phyloP scores from a whole-genome alignment of 1,284 basidiomycete genomes.

The Apiotrichum siamense region DNA sequence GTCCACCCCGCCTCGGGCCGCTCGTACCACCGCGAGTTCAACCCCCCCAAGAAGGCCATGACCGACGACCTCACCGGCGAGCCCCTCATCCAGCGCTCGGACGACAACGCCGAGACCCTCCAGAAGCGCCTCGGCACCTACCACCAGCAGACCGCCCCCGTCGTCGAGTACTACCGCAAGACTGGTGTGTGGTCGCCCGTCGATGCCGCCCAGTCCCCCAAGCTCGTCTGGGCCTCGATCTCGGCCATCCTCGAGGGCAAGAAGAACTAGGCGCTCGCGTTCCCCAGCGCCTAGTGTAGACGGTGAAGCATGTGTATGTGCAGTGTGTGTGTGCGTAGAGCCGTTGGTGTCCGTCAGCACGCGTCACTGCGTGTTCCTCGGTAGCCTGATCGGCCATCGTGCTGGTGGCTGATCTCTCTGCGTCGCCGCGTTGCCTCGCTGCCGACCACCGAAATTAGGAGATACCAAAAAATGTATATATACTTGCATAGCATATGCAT shows the following conservation, averaged over 20 bases:
- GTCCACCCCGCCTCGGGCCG: conserved; percentile 85
- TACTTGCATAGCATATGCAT: conserved; percentile 5
- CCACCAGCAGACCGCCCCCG: conserved; percentile 87
- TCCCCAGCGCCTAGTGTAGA: not conserved
- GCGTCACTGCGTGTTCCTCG: no score
- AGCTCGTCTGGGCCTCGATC: conserved; percentile 83
- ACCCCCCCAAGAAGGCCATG: conserved; percentile 90
- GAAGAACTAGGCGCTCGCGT: conserved; percentile 4
- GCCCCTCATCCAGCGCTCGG: conserved; percentile 84
- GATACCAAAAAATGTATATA: conserved; percentile 2
- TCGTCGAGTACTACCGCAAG: conserved; percentile 93
- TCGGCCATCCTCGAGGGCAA: conserved; percentile 25
- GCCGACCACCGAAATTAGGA: no score
- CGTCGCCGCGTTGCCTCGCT: not conserved
- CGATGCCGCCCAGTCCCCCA: conserved; percentile 88
- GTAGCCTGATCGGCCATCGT: not conserved
- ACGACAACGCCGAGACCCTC: conserved; percentile 89
- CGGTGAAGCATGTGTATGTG: not conserved
- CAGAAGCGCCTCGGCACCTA: conserved; percentile 80
- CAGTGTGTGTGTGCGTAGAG: no score
- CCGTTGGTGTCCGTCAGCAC: no score
- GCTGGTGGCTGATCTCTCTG: not conserved
- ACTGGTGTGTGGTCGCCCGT: conserved; percentile 82
- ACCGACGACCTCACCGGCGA: conserved; percentile 93
- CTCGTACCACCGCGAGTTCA: conserved; percentile 86